Percentiles rank a stretch among this genome's conserved stretches.
These are phyloP conservation scores for Salvia miltiorrhiza DNA, from an alignment of 257 asterid species.

Conservation along the genomic window DNA sequence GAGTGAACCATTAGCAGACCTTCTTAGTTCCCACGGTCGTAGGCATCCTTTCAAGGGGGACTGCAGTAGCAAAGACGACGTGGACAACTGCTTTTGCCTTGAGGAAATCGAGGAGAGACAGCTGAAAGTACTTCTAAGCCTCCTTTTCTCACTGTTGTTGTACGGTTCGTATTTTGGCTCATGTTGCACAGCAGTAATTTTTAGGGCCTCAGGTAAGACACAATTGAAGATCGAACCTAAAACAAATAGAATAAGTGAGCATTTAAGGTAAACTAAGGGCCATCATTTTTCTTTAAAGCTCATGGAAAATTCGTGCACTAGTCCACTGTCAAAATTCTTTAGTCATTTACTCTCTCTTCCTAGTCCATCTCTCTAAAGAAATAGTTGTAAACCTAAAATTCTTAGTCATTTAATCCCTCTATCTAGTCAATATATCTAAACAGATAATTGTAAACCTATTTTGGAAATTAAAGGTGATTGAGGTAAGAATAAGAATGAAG, in stretches of 20 bases:
- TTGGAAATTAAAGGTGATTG: background rate
- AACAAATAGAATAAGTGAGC: background rate
- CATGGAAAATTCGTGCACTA: no score
- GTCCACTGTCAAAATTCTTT: background rate
- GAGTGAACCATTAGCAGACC: conserved; percentile 48
- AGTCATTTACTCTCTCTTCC: background rate
- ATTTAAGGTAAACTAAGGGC: background rate
- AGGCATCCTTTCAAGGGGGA: conserved; percentile 79
- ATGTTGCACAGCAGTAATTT: conserved; percentile 62
- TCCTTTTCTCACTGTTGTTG: conserved; percentile 55
- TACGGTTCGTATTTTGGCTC: conserved; percentile 45
- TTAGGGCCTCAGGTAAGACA: conserved; percentile 75
- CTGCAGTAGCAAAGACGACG: conserved; percentile 65
- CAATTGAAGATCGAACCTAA: conserved; percentile 77
- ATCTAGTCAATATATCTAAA: background rate
- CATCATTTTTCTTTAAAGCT: background rate
- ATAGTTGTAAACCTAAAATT: background rate
- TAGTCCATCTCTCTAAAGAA: background rate
- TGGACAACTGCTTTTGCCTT: conserved; percentile 72
- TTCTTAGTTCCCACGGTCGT: conserved; percentile 59
- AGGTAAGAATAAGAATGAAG: background rate
- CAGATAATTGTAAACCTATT: background rate
- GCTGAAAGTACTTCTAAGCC: conserved; percentile 64
- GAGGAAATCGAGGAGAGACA: conserved; percentile 81
- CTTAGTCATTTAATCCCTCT: background rate